A percentile compares a stretch with the other conserved stretches of the same genome.
Conservation (phyloP, 2,329 filamentous ascomycete genomes). For the Alternaria solani region DNA sequence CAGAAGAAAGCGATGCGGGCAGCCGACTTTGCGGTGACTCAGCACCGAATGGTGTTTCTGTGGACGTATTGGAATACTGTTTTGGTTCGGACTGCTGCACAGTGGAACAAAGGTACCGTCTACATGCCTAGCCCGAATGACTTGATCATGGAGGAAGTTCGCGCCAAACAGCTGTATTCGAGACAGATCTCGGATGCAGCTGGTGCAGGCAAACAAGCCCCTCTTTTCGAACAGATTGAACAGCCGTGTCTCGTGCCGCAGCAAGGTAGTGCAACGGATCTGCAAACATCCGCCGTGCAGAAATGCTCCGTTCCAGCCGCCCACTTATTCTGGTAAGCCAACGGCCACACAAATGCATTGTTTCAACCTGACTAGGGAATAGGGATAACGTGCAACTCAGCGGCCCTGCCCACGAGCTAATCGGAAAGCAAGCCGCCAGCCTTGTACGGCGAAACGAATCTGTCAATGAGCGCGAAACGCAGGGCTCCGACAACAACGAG, state of each 20-base stretch:
- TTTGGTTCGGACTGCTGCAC: constrained; percentile 37
- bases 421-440: constrained; percentile 46
- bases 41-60: constrained; percentile 46
- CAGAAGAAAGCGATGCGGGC: constrained; percentile 30
- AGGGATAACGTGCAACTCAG: constrained; percentile 50
- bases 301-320: constrained; percentile 43
- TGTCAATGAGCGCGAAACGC: constrained; percentile 36
- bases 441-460: constrained; percentile 44
- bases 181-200: constrained; percentile 43
- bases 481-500: constrained; percentile 24
- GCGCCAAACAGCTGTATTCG: constrained; percentile 43
- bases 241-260: constrained; percentile 43
- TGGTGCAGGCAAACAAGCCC: constrained; percentile 42
- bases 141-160: constrained; percentile 47
- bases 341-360: constrained; percentile 40
- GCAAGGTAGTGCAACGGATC: constrained; percentile 18
- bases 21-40: constrained; percentile 39
- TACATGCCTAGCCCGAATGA: constrained; percentile 46
- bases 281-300: constrained; percentile 40
- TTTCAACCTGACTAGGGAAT: constrained; percentile 38
- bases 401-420: constrained; percentile 46
- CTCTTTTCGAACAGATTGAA: constrained; percentile 46
- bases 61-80: constrained; percentile 48
- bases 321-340: constrained; percentile 48
- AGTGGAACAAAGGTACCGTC: constrained; percentile 43